Base-by-base conservation (phyloP, 2,329 filamentous ascomycete genomes). In the Microsporum ferrugineum region DNA sequence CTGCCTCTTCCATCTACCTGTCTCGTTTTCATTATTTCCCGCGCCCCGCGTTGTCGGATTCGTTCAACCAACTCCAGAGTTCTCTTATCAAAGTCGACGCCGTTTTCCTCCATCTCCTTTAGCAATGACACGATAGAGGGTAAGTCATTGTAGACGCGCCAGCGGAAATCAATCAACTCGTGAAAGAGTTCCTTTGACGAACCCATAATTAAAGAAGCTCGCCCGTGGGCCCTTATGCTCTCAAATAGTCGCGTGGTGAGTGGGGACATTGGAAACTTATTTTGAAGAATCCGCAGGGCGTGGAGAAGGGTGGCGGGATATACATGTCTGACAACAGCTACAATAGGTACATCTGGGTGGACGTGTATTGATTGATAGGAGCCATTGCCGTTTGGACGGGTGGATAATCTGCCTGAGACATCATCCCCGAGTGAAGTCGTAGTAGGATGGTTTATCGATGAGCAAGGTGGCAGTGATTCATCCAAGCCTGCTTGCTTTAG, bases 21-120 rank as follows among this genome's bases (percentile, higher is more conserved):
- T 27, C 34, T 5, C 6, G 57, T 10, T 8, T 47, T 60, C 12
- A n/a, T 12, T 60, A 56, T 60, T 56, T 72, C 70, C 14, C 56
- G 59, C 12, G 65, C 62, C 4, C 68, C 67, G 47, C 71, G 67
- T 6, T 61, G 57, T n/a, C 69, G 63, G 45, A 76, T 73, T 3
- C 61, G 61, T 5, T 68, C 63, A 39, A 77, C 62, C 3, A 76
- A 63, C 0, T 62, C 60, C 12, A 69, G 64, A 3, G 76, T 77
- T 29, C 69, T 68, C 3, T 62, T 41, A 60, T 75, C 70, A 5
- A 73, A 70, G 43, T 73, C 70, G 55, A 77, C 66, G 3, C 76
- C 77, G 3, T 68, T 71, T n/a, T 71, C 66, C 57, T 77, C 71
- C 77, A 79, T 79, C 55, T 79, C 76, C 29, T 67, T 66, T 7